Base-by-base conservation (phyloP, 352 stramenopile species). In the Pythium phragmitis region DNA sequence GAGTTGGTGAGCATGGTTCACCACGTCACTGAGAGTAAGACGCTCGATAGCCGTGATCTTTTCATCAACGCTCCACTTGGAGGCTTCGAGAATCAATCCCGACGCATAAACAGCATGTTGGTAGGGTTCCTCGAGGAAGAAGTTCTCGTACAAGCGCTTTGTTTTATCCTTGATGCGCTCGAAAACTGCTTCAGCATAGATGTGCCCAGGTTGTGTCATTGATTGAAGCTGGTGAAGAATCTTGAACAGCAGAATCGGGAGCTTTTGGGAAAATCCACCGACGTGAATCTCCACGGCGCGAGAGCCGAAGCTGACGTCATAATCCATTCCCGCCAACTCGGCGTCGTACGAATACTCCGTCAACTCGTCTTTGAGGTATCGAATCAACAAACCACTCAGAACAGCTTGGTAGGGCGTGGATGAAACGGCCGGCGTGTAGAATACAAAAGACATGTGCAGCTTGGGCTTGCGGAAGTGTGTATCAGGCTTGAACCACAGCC, bases 401-500 rank as follows among this genome's bases (percentile, higher is more conserved):
- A 96, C 88, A 11, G 77, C 80, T 43, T 84, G 79, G 26, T 85
- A 87, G 2, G 83, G 85, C 4, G 70, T 91, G 1, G 60, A 69
- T 21, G 81, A 82, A 3, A 91, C 65, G 9, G 73, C 70, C 1
- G 83, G 79, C 16, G 79, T 81, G 71, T 87, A 79, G 12, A 97
- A 73, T 45, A 82, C 47, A 42, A 94, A 89, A 54, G 89, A 90
- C 23, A 97, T 67, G 68, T 93, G 92, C 14, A 96, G 68, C 68
- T 97, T 97, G 3, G 92, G 92, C 70, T 97, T 97, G 56, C 79
- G 72, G 74, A 97, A 98, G 23, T 87, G 70, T n/a, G 80, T 84
- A 66, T 97, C 91, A 0, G 85, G 76, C 66, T 97, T 96, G 77
- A 89, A 95, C 87, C 85, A 96, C 21, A 92, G 42, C 1, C 82